A percentile compares a stretch with the other conserved stretches of the same genome.
Evolutionary conservation across 1,284 basidiomycete species (phyloP).

Genomic region (Bjerkandera adusta): DNA sequence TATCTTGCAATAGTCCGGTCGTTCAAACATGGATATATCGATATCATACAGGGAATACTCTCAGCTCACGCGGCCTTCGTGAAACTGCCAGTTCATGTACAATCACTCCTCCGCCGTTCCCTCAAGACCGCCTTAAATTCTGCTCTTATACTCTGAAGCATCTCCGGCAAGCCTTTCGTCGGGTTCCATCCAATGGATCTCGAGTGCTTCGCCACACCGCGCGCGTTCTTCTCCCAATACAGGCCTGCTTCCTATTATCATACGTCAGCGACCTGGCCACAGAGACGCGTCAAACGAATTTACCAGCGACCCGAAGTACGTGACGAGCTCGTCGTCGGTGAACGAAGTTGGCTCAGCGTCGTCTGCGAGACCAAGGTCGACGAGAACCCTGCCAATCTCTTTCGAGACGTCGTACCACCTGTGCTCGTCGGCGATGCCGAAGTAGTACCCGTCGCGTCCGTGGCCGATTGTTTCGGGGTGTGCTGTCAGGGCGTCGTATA

Average conservation of each 20-base stretch:
- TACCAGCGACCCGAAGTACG: slow-evolving; percentile 25
- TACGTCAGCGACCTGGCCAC: too few relatives aligned
- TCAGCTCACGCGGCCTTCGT: too few relatives aligned
- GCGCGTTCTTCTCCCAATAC: slow-evolving; percentile 40
- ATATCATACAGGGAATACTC: too few relatives aligned
- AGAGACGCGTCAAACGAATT: too few relatives aligned
- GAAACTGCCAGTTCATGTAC: too few relatives aligned
- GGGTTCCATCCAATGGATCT: slow-evolving; percentile 41
- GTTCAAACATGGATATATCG: too few relatives aligned
- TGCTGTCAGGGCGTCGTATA: slow-evolving; percentile 21
- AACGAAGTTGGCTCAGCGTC: slow-evolving; percentile 31
- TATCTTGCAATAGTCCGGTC: too few relatives aligned
- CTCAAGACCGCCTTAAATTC: slow-evolving; percentile 25
- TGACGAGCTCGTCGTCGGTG: slow-evolving; percentile 31
- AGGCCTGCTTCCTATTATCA: too few relatives aligned
- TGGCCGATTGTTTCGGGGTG: slow-evolving; percentile 28
- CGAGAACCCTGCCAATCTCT: slow-evolving; percentile 35
- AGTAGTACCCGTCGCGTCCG: slow-evolving; percentile 47
- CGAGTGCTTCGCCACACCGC: slow-evolving; percentile 37
- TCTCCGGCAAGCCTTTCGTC: slow-evolving; percentile 30
- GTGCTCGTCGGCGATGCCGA: slow-evolving; percentile 46
- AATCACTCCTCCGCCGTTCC: too few relatives aligned
- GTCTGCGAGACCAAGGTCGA: slow-evolving; percentile 27
- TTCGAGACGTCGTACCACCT: slow-evolving; percentile 35
- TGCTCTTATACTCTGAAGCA: slow-evolving; percentile 31